Evolutionary conservation across 345 rosid genomes (phyloP).

Genomic region (Syzygium oleosum): DNA sequence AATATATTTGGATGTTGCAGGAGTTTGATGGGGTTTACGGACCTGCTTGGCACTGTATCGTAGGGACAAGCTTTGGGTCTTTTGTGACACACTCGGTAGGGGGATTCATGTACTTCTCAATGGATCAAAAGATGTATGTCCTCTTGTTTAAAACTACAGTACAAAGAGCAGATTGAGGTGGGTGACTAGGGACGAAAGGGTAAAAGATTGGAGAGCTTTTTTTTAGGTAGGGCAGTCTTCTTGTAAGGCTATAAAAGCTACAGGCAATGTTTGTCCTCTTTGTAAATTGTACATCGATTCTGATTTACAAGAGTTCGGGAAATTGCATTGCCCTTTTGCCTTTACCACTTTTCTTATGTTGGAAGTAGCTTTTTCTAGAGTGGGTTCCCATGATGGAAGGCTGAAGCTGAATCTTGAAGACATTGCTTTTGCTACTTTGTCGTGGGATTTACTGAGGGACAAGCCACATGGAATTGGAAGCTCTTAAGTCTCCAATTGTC

Average conservation of each 20-base stretch:
- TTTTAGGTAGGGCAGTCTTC: not conserved
- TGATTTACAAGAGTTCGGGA: slow-evolving; percentile 8
- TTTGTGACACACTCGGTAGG: slow-evolving; percentile 57
- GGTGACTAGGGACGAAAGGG: not conserved
- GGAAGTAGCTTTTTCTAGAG: not conserved
- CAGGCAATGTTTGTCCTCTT: not conserved
- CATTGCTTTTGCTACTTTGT: not conserved
- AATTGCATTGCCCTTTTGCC: not conserved
- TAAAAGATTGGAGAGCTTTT: not conserved
- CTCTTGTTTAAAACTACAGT: slow-evolving; percentile 57
- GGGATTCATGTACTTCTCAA: slow-evolving; percentile 51
- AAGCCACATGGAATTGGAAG: not conserved
- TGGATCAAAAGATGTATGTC: slow-evolving; percentile 45
- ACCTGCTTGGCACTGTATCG: slow-evolving; percentile 64
- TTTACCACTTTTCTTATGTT: not conserved
- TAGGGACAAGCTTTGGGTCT: slow-evolving; percentile 57
- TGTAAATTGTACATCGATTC: slow-evolving; percentile 10
- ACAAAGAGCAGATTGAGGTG: slow-evolving; percentile 36
- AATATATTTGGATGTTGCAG: slow-evolving; percentile 14
- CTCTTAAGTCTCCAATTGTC: not conserved
- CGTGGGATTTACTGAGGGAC: not conserved
- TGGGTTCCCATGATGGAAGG: not conserved
- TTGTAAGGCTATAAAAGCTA: not conserved
- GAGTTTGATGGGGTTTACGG: slow-evolving; percentile 55
- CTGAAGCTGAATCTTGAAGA: not conserved